Percentiles rank a stretch among this genome's conserved stretches.
These are phyloP conservation scores for Biancaea sappan DNA, from an alignment of 306 rosid genomes.

Conservation along the genomic window DNA sequence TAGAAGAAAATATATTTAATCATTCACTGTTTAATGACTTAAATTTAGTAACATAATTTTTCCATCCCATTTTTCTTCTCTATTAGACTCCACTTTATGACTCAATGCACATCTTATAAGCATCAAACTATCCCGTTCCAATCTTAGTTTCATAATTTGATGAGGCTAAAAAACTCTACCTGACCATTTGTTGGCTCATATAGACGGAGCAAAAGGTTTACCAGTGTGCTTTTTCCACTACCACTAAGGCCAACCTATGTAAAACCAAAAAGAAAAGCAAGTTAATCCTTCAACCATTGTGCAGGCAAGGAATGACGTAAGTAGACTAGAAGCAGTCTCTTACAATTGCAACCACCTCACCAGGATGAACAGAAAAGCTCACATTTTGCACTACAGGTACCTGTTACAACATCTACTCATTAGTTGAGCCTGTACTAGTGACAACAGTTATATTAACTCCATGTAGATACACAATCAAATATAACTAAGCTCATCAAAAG, in stretches of 20 bases:
- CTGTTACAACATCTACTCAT: constrained; percentile 50
- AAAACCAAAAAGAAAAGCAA: constrained; percentile 29
- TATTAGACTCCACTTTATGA: not conserved
- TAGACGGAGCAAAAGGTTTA: constrained; percentile 91
- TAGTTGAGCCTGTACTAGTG: constrained; percentile 33
- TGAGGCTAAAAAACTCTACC: constrained; percentile 53
- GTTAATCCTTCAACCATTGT: constrained; percentile 33
- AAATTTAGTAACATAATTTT: not conserved
- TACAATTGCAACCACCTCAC: constrained; percentile 96
- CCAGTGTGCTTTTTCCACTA: constrained; percentile 96
- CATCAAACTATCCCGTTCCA: not conserved
- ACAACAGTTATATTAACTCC: constrained; percentile 32
- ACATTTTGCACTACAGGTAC: constrained; percentile 74
- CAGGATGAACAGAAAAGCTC: constrained; percentile 68
- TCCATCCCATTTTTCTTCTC: not conserved
- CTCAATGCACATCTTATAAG: constrained; percentile 6
- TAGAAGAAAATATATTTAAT: not conserved
- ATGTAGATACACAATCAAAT: constrained; percentile 20
- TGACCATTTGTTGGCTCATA: constrained; percentile 94
- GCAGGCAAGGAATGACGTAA: constrained; percentile 29
- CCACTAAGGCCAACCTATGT: constrained; percentile 96
- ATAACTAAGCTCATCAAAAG: constrained; percentile 18
- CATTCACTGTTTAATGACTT: constrained; percentile 1
- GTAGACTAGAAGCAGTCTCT: constrained; percentile 42
- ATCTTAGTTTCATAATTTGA: not conserved